phyloP scores from a whole-genome alignment of 257 asterid species.

The Prunella vulgaris region DNA sequence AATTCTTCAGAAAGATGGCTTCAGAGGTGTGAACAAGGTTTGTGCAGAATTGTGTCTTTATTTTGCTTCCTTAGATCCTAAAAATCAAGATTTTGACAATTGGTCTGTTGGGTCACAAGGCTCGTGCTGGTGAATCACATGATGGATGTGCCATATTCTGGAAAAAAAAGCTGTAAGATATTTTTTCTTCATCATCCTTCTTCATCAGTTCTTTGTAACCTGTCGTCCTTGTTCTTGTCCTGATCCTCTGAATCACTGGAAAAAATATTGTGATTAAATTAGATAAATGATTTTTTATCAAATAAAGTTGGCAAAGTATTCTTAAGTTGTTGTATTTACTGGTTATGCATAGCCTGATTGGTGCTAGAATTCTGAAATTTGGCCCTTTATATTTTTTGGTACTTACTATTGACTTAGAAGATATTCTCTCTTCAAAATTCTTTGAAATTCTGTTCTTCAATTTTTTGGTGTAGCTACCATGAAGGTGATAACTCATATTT shows the following conservation, averaged over 20 bases:
- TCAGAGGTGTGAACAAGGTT: conserved; percentile 74
- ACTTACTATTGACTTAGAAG: neutral
- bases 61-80: conserved; percentile 14
- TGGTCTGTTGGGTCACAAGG: conserved; percentile 37
- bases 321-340: neutral
- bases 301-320: neutral
- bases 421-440: neutral
- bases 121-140: conserved; percentile 68
- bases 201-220: neutral
- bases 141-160: conserved; percentile 94
- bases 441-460: neutral
- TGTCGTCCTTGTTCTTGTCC: conserved; percentile 1
- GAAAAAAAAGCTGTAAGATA: conserved; percentile 58
- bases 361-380: conserved; percentile 14
- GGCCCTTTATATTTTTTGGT: conserved; percentile 8
- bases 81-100: conserved; percentile 22
- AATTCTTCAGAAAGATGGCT: conserved; percentile 65
- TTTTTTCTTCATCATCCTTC: conserved; percentile 14
- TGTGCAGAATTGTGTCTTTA: conserved; percentile 10
- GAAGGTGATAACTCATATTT: neutral
- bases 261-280: conserved; percentile 4
- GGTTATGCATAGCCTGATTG: conserved; percentile 11
- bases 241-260: neutral
- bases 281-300: conserved; percentile 1
- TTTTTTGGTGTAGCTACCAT: neutral